Conservation (phyloP, 129 eudicot genomes). For the Arctium lappa region DNA sequence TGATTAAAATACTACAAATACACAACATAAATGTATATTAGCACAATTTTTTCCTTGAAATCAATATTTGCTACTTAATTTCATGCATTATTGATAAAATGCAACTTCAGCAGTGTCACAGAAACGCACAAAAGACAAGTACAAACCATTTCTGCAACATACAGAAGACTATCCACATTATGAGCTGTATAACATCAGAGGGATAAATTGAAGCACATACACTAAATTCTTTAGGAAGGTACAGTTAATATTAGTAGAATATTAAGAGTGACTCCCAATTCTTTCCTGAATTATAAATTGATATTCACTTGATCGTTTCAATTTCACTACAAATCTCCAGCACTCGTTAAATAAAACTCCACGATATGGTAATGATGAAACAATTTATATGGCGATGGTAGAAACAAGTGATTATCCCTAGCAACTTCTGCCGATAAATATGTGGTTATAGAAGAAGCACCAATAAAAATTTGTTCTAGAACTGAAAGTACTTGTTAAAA, state of each 20-base stretch:
- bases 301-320: not conserved
- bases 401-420: too few relatives aligned
- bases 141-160: not conserved
- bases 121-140: not conserved
- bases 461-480: too few relatives aligned
- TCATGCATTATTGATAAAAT: not conserved
- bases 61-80: not conserved
- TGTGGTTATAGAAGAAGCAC: too few relatives aligned
- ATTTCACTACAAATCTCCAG: not conserved
- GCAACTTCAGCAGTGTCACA: not conserved
- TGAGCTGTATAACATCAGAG: not conserved
- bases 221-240: not conserved
- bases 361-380: too few relatives aligned
- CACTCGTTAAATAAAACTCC: not conserved
- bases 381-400: too few relatives aligned
- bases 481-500: too few relatives aligned
- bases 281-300: not conserved
- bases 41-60: not conserved
- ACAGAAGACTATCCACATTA: not conserved
- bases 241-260: too few relatives aligned
- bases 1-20: slow-evolving; percentile 89
- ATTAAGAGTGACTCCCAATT: not conserved
- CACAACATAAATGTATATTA: slow-evolving; percentile 4
- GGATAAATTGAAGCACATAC: not conserved
- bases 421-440: too few relatives aligned